These are phyloP conservation scores for Dactylorhiza incarnata DNA, from an alignment of 106 monocot genomes.

Conservation along the genomic window DNA sequence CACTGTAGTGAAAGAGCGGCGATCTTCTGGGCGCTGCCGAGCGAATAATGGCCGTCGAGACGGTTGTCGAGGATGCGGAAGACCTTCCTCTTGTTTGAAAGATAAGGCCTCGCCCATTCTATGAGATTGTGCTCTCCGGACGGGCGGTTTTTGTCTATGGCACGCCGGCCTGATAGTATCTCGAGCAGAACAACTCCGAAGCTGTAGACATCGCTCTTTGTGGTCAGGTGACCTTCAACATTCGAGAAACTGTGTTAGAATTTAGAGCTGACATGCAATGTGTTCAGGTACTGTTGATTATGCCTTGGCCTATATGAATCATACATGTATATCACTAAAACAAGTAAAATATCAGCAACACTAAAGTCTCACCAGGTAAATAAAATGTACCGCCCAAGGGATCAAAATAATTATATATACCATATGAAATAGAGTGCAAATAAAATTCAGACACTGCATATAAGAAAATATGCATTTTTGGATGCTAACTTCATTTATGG, in stretches of 20 bases:
- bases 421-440: no score
- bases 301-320: no score
- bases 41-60: slow-evolving; percentile 66
- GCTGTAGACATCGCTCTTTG: slow-evolving; percentile 86
- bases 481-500: no score
- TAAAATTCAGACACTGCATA: no score
- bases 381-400: no score
- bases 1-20: slow-evolving; percentile 51
- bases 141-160: slow-evolving; percentile 79
- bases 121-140: slow-evolving; percentile 75
- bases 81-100: slow-evolving; percentile 61
- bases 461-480: no score
- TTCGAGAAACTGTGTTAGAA: not conserved
- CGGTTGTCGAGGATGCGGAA: slow-evolving; percentile 61
- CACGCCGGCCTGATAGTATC: slow-evolving; percentile 69
- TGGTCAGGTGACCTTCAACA: slow-evolving; percentile 60
- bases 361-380: no score
- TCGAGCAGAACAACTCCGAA: slow-evolving; percentile 95
- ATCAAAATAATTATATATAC: no score
- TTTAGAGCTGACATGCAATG: not conserved
- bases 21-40: slow-evolving; percentile 46
- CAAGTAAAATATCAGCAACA: no score
- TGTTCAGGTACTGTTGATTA: no score
- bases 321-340: no score
- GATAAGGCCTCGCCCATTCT: slow-evolving; percentile 78